These are phyloP conservation scores for Prunus mira DNA, from an alignment of 306 rosid genomes.

Conservation along the genomic window DNA sequence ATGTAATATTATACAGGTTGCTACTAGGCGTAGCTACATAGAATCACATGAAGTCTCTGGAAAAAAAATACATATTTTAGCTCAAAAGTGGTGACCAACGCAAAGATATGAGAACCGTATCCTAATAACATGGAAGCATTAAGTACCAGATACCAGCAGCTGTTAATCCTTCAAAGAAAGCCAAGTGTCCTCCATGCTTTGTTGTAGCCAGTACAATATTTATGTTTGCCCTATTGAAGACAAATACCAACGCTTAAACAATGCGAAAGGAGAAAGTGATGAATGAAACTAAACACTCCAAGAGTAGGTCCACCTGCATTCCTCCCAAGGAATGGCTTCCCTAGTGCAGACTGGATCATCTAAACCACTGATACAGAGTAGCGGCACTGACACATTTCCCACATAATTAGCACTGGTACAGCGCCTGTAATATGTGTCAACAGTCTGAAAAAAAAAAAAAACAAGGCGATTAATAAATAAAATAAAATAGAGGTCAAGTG, in stretches of 20 bases:
- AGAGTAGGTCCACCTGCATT: constrained; percentile 74
- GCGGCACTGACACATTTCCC: constrained; percentile 79
- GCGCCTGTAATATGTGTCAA: constrained; percentile 87
- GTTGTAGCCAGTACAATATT: constrained; percentile 70
- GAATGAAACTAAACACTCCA: constrained; percentile 6
- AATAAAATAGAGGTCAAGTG: constrained; percentile 4
- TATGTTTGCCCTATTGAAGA: constrained; percentile 49
- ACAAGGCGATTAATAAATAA: constrained; percentile 22
- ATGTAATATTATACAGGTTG: neutral
- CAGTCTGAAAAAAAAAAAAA: constrained; percentile 59
- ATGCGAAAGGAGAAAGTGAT: constrained; percentile 9
- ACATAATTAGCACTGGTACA: constrained; percentile 71
- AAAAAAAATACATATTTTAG: neutral
- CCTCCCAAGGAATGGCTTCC: constrained; percentile 99
- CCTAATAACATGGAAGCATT: neutral
- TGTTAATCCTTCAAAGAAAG: constrained; percentile 83
- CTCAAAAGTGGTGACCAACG: neutral
- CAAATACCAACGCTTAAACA: constrained; percentile 12
- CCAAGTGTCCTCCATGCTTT: constrained; percentile 80
- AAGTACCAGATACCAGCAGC: constrained; percentile 73
- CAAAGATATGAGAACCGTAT: neutral
- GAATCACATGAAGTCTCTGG: neutral
- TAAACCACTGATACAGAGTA: constrained; percentile 89
- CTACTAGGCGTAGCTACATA: neutral
- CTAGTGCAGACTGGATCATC: constrained; percentile 95